Base-by-base conservation (phyloP, 306 rosid genomes). In the Cicer judaicum region DNA sequence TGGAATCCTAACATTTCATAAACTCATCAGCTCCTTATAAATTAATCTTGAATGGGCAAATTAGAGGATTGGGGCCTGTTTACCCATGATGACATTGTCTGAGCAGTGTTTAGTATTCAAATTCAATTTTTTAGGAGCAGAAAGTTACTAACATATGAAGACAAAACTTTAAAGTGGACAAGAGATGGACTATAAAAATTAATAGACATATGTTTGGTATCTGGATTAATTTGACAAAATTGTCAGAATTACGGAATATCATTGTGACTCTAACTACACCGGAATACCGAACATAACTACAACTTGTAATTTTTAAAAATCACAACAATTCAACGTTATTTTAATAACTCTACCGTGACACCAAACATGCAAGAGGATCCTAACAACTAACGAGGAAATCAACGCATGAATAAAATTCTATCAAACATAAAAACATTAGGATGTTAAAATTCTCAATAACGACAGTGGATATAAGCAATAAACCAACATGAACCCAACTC, bases 401-500 rank as follows among this genome's bases (percentile, higher is more conserved):
- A 29, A 64, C 29, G 15, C 55, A n/a, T 0, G 21, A 24, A 49
- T 39, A 63, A 50, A 63, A 19, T 46, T 61, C 12, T 6, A 39
- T 38, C 3, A 66, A 69, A 63, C 74, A 46, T 8, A 29, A 60
- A 69, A 43, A 69, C 65, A 57, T 56, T 10, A 0, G 12, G 12
- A 73, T 18, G 60, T 55, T 21, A 29, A 1, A 13, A 15, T 47
- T 5, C 14, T 36, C 12, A 59, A 59, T 66, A 5, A 55, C 5
- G 9, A 70, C 43, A 57, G 15, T 6, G 39, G 39, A 12, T 13
- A 24, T 55, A 34, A 55, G 68, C 80, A 53, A 29, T 29, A 68
- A 73, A 72, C 67, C 64, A 61, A 40, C 54, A 48, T 14, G 75
- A 72, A 78, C 47, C 66, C n/a, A 49, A 29, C 46, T 60, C 18